Percentiles rank a stretch among this genome's conserved stretches.
These are phyloP conservation scores for Acrodontium crateriforme DNA, from an alignment of 2,329 filamentous ascomycete genomes.

Conservation along the genomic window DNA sequence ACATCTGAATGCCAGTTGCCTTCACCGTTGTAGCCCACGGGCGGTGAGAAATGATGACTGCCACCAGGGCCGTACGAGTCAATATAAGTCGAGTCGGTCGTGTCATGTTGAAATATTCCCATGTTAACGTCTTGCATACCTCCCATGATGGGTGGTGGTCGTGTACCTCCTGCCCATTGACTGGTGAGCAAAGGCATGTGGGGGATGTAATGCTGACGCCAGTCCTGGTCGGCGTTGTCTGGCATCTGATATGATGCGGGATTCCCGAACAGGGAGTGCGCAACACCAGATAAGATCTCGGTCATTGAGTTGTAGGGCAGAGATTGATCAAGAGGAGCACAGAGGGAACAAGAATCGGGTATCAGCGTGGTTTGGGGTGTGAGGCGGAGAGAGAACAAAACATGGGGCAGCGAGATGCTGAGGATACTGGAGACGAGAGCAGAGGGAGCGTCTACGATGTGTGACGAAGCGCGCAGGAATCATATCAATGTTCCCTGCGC, in stretches of 20 bases:
- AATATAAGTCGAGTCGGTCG: constrained; percentile 10
- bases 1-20: constrained; percentile 15
- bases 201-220: constrained; percentile 5
- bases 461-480: too few species aligned
- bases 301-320: constrained; percentile 5
- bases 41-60: constrained; percentile 12
- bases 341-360: too few species aligned
- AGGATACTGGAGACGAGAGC: too few species aligned
- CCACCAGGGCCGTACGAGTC: constrained; percentile 7
- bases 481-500: too few species aligned
- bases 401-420: too few species aligned
- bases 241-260: constrained; percentile 5
- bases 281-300: constrained; percentile 5
- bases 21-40: constrained; percentile 13
- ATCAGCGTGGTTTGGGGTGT: too few species aligned
- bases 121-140: constrained; percentile 16
- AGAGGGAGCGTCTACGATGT: too few species aligned
- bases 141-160: too few species aligned
- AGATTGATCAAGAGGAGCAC: too few species aligned
- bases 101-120: constrained; percentile 14
- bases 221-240: constrained; percentile 5
- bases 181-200: constrained; percentile 6
- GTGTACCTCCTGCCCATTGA: constrained; percentile 6
- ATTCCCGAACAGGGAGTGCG: constrained; percentile 4
- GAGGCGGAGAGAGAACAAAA: too few species aligned